Base-by-base conservation (phyloP, 2,329 filamentous ascomycete genomes). In the Leptographium radiaticola region DNA sequence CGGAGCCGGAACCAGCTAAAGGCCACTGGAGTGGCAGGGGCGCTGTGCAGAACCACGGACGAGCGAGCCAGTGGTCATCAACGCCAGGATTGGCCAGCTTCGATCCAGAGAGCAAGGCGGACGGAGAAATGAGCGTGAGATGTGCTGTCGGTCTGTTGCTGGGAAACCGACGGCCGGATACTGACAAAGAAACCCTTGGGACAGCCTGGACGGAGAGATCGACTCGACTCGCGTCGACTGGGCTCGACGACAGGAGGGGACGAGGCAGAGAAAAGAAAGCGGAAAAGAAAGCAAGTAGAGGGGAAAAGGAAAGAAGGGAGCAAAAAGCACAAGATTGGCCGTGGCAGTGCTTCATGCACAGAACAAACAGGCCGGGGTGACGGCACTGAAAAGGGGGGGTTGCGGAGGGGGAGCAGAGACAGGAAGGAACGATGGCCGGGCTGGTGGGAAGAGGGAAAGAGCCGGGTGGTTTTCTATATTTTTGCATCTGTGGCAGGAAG, bases 381-480 rank as follows among this genome's bases (percentile, higher is more conserved):
- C 39, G 16, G 39, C 10, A 10, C 8, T 10, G 39, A 16, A n/a
- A 8, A 10, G 42, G 13, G n/a, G 9, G 42, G 42, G 11, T 25
- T 43, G 40, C 13, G 40, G 15, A 43, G 15, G 16, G 40, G 15
- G 15, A 16, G 11, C 8, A 16, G n/a, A 44, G 42, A 44, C 8
- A 44, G 18, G 42, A 44, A 44, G 20, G 42, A 44, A 30, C 18
- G 20, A 44, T 44, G 42, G n/a, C 42, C 11, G 3, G 11, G n/a
- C 18, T 12, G 42, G 8, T 45, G 20, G 5, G 15, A 33, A 38
- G 6, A 33, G 40, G 33, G 53, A 48, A 48, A 18, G 46, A 48
- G 53, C 45, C 53, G 43, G 33, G 54, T 40, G 16, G 50, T 55
- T 55, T 53, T 55, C 54, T 55, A 55, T 40, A 20, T 11, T 13